A percentile compares a stretch with the other conserved stretches of the same genome.
Evolutionary conservation across 1,139 yeast species (phyloP).

Genomic region (Suhomyces anneliseae): DNA sequence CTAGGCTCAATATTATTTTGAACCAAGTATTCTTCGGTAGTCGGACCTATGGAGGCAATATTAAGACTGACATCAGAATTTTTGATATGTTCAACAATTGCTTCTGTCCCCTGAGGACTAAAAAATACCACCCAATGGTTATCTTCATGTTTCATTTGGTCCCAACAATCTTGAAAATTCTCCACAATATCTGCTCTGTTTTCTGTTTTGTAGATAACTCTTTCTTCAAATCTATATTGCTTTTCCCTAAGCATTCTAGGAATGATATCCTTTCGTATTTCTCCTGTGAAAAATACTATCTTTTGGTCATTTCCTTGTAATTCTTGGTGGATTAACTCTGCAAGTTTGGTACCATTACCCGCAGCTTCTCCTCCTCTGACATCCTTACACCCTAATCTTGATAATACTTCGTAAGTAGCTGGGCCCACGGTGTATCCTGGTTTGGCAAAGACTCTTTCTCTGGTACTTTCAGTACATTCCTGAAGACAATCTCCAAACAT

Average conservation of each 20-base stretch:
- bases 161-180: conserved; percentile 32
- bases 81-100: conserved; percentile 51
- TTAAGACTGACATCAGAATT: conserved; percentile 25
- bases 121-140: conserved; percentile 75
- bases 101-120: conserved; percentile 85
- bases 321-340: conserved; percentile 60
- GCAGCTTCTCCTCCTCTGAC: conserved; percentile 74
- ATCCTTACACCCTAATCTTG: conserved; percentile 61
- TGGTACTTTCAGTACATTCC: conserved; percentile 15
- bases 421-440: conserved; percentile 90
- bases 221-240: conserved; percentile 54
- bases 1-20: conserved; percentile 55
- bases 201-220: conserved; percentile 68
- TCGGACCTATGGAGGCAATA: conserved; percentile 90
- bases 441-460: conserved; percentile 37
- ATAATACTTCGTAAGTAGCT: conserved; percentile 68
- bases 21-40: conserved; percentile 68
- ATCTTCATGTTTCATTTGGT: conserved; percentile 10
- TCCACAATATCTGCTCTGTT: conserved; percentile 46
- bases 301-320: conserved; percentile 19
- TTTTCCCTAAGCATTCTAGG: conserved; percentile 55
- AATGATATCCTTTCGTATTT: conserved; percentile 75
- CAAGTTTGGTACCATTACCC: conserved; percentile 76
- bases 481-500: conserved; percentile 54
- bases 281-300: conserved; percentile 87